Base-by-base conservation (phyloP, 2,329 filamentous ascomycete genomes). In the Xylaria sp. region DNA sequence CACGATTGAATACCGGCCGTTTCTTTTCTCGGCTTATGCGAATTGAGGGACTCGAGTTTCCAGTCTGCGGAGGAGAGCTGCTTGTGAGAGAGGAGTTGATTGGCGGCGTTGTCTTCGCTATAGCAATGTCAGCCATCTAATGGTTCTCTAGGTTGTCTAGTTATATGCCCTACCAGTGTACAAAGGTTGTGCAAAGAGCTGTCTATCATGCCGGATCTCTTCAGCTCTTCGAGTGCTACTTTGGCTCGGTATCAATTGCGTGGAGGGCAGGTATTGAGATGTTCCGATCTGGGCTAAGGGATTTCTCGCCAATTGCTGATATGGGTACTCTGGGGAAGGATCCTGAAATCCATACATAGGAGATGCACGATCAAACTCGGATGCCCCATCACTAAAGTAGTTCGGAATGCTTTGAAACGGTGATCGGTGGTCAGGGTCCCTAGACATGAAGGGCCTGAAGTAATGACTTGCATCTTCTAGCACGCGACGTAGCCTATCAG, bases 381-480 rank as follows among this genome's bases (percentile, higher is more conserved):
- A 38, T 45, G 38, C 23, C 42, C 47, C 14, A 21, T 56, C 55
- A 11, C 49, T 54, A 14, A 58, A 8, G 28, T 55, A 52, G 25
- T 63, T 40, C 11, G 60, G 51, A 25, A 63, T 60, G 31, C 51
- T 64, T 38, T 58, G 56, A 23, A 72, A 71, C 11, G 66, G 65
- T 2, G 72, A 66, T 17, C 19, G 61, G 45, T 65, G 51, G 3
- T 67, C 61, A 15, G 59, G 56, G 19, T 68, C 64, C 21, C 59
- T 70, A 0, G 52, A 37, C 15, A 59, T 14, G 33, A 69, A 69
- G 4, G 69, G 65, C 25, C 68, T 67, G 47, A 75, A 76, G 57
- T 76, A 70, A 60, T 72, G 73, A 31, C 73, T 75, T 14, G 73
- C 73, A 67, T 75, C 74, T 19, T 70, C 70, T 7, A 75, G 23